Evolutionary conservation across 148 eudicot species (phyloP).

Genomic region (Cornus suecica): DNA sequence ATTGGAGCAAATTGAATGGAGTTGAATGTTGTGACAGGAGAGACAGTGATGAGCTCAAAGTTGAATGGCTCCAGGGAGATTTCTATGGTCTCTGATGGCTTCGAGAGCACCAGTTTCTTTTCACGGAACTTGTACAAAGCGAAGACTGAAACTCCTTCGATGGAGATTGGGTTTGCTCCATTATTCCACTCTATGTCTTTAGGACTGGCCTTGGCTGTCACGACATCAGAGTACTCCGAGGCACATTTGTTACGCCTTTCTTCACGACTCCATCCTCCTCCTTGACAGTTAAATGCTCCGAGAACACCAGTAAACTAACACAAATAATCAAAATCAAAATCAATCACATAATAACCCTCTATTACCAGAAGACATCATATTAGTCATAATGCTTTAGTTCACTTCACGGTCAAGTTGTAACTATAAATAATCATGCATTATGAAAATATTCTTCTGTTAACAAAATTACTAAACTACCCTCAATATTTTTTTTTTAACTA

Average conservation of each 20-base stretch:
- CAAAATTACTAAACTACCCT: too few species aligned
- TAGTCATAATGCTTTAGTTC: too few species aligned
- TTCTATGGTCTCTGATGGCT: slow-evolving; percentile 38
- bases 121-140: slow-evolving; percentile 58
- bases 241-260: slow-evolving; percentile 52
- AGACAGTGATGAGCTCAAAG: slow-evolving; percentile 73
- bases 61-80: slow-evolving; percentile 66
- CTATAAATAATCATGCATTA: too few species aligned
- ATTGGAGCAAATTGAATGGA: slow-evolving; percentile 66
- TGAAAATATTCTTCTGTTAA: too few species aligned
- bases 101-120: slow-evolving; percentile 48
- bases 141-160: slow-evolving; percentile 38
- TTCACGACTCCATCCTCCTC: slow-evolving; percentile 88
- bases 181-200: slow-evolving; percentile 78
- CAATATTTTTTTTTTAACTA: too few species aligned
- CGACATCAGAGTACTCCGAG: slow-evolving; percentile 55
- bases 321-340: too few species aligned
- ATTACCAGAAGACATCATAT: too few species aligned
- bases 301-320: slow-evolving; percentile 71
- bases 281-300: slow-evolving; percentile 93
- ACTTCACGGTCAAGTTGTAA: too few species aligned
- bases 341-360: too few species aligned
- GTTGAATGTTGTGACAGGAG: slow-evolving; percentile 42
- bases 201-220: slow-evolving; percentile 47
- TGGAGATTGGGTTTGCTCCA: slow-evolving; percentile 46